Evolutionary conservation across 331 rosid genomes (phyloP).

Genomic region (Phaseolus coccineus): DNA sequence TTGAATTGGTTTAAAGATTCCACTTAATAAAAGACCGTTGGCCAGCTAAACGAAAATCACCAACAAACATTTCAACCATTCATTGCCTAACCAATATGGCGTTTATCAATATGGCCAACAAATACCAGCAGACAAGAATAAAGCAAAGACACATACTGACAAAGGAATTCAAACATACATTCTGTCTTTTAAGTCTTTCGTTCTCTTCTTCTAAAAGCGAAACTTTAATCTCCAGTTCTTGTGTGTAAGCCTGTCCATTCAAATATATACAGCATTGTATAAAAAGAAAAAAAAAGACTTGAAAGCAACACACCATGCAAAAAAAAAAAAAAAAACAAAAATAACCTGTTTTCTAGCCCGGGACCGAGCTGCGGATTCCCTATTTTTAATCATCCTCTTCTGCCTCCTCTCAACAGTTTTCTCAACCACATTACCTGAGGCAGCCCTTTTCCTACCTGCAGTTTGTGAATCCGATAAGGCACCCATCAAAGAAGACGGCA

Average conservation of each 20-base stretch:
- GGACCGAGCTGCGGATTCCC: conserved; percentile 68
- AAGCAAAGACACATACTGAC: conserved; percentile 30
- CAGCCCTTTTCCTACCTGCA: conserved; percentile 55
- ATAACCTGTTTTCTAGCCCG: conserved; percentile 64
- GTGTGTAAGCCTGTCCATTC: conserved; percentile 61
- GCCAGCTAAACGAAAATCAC: neutral
- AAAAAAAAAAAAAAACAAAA: neutral
- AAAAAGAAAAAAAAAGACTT: neutral
- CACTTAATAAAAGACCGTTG: neutral
- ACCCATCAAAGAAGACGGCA: conserved; percentile 56
- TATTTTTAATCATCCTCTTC: conserved; percentile 65
- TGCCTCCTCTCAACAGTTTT: conserved; percentile 65
- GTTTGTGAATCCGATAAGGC: conserved; percentile 51
- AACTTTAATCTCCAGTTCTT: conserved; percentile 64
- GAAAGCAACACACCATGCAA: conserved; percentile 22
- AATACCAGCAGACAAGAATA: conserved; percentile 24
- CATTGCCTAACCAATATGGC: conserved; percentile 18
- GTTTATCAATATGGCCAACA: conserved; percentile 26
- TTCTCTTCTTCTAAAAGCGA: conserved; percentile 60
- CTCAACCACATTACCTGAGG: conserved; percentile 56
- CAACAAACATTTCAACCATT: conserved; percentile 19
- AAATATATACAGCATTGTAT: conserved; percentile 30
- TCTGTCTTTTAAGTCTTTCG: conserved; percentile 52
- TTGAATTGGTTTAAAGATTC: conserved; percentile 7
- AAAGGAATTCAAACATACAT: conserved; percentile 51